A percentile compares a stretch with the other conserved stretches of the same genome.
Conservation (phyloP, 495 filamentous ascomycete genomes). For the Penicillium coprophilum region DNA sequence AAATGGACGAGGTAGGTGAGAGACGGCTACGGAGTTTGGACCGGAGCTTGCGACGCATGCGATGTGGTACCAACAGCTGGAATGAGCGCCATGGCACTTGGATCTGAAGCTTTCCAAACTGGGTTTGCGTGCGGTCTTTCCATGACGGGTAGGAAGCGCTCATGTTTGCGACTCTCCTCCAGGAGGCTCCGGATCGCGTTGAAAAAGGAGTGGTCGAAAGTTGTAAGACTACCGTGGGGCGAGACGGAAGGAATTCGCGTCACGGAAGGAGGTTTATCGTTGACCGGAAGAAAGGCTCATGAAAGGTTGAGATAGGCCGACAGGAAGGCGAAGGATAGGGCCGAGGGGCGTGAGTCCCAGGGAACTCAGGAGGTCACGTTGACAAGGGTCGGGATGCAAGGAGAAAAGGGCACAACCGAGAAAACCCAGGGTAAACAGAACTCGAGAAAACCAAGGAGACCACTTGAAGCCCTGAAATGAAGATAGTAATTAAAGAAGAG, state of each 20-base stretch:
- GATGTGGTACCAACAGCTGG: constrained; percentile 60
- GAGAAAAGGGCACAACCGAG: constrained; percentile 21
- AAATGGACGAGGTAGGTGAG: constrained; percentile 69
- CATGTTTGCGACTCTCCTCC: constrained; percentile 36
- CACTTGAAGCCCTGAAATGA: constrained; percentile 12
- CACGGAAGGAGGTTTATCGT: constrained; percentile 26
- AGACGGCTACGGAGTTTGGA: constrained; percentile 71
- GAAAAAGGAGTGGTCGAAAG: constrained; percentile 17
- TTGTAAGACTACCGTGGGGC: constrained; percentile 29
- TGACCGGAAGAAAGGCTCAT: constrained; percentile 30
- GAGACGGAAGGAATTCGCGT: constrained; percentile 25
- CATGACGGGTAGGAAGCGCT: constrained; percentile 45
- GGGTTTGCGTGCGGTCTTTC: constrained; percentile 51
- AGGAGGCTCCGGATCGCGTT: constrained; percentile 30
- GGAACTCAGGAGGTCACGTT: constrained; percentile 20
- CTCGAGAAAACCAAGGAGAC: constrained; percentile 10
- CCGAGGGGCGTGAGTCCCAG: constrained; percentile 14
- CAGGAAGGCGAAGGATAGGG: constrained; percentile 20
- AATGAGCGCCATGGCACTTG: constrained; percentile 53
- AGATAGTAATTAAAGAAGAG: constrained; percentile 21
- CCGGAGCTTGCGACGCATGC: constrained; percentile 68
- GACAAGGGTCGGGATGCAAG: constrained; percentile 27
- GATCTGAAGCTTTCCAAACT: constrained; percentile 51
- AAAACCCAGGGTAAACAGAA: constrained; percentile 17
- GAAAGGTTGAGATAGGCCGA: constrained; percentile 24